Evolutionary conservation across 2,329 filamentous ascomycete species (phyloP).

Genomic region (Dichotomopilus funicola): DNA sequence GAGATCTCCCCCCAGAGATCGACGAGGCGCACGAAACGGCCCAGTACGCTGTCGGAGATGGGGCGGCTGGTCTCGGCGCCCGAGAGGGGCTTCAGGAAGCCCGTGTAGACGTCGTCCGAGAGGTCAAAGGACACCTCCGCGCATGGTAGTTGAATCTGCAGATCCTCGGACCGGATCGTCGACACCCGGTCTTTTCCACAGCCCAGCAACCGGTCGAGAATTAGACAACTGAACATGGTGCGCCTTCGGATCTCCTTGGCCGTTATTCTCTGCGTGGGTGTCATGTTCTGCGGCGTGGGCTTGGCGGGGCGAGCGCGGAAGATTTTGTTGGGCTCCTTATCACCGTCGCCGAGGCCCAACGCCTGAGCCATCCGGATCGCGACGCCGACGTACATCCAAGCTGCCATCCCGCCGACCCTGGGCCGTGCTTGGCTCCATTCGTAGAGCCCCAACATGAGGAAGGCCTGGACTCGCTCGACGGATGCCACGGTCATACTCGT

Average conservation of each 20-base stretch:
- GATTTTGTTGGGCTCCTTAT: conserved; percentile 26
- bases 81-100: conserved; percentile 35
- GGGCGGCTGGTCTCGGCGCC: conserved; percentile 22
- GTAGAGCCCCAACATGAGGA: conserved; percentile 65
- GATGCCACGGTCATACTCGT: conserved; percentile 45
- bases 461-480: conserved; percentile 58
- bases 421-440: conserved; percentile 60
- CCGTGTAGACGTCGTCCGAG: conserved; percentile 49
- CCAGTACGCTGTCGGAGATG: conserved; percentile 42
- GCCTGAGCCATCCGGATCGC: conserved; percentile 59
- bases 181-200: conserved; percentile 56
- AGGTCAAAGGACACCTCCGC: conserved; percentile 60
- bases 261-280: conserved; percentile 36
- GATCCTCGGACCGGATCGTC: conserved; percentile 52
- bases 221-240: conserved; percentile 69
- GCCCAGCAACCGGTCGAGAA: conserved; percentile 63
- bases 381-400: conserved; percentile 60
- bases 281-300: conserved; percentile 10
- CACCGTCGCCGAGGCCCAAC: conserved; percentile 54
- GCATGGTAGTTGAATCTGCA: conserved; percentile 61
- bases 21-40: conserved; percentile 52
- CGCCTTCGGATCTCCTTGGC: conserved; percentile 58
- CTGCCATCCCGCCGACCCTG: conserved; percentile 46
- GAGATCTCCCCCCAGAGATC: conserved; percentile 55
- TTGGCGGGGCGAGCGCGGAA: conserved; percentile 10